phyloP scores from a whole-genome alignment of 179 eudicot species.

The Vitellaria paradoxa region DNA sequence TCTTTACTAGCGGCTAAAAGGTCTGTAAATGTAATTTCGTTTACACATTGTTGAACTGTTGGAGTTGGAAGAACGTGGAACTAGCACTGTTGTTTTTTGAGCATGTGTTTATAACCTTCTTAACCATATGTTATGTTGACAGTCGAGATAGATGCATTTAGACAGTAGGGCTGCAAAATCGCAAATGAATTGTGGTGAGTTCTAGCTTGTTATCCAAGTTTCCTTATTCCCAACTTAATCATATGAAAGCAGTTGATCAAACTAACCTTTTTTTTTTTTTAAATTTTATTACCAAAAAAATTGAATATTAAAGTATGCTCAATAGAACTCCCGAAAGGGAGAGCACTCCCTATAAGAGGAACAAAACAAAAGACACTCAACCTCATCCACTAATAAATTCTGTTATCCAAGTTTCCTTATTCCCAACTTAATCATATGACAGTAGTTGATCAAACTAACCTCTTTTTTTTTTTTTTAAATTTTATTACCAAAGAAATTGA shows the following conservation, averaged over 20 bases:
- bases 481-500: no score
- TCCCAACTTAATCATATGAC: background rate
- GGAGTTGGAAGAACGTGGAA: background rate
- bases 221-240: background rate
- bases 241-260: background rate
- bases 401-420: background rate
- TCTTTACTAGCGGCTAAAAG: background rate
- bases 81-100: background rate
- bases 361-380: no score
- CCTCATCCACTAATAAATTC: no score
- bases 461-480: no score
- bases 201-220: slow-evolving; percentile 1
- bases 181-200: slow-evolving; percentile 1
- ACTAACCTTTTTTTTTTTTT: no score
- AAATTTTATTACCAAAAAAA: no score
- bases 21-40: background rate
- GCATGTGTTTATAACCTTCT: background rate
- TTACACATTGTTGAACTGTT: no score
- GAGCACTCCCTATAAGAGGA: no score
- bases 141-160: background rate
- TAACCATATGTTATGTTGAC: background rate
- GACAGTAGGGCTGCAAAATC: background rate
- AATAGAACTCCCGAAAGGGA: no score
- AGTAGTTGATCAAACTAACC: background rate
- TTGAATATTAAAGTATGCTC: no score